Evolutionary conservation across 1,284 basidiomycete genomes (phyloP), one percentile per base, ranked within the genome.

Genomic region (Termitomyces sp.): DNA sequence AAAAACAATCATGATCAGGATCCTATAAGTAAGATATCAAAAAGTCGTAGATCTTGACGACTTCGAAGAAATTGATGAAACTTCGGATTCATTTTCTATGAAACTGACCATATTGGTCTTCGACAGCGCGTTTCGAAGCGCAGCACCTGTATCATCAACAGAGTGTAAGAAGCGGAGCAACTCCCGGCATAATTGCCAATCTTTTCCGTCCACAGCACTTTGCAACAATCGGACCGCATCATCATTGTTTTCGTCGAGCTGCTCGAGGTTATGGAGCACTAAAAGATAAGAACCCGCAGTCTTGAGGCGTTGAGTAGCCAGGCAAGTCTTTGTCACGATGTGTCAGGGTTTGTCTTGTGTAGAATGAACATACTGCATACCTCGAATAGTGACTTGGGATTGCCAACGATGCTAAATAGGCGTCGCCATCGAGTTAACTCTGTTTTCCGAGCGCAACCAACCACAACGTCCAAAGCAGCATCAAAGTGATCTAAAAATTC

Each of bases 401-500:
- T 87, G 1, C 97, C 97, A 4, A 97, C 94, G 14, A 91, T 79
- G 52, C 84, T 84, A 66, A 99, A 99, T 21, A 99, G 72, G 54
- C 86, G 80, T 33, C 79, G 80, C 97, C 97, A 99, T 43, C 91
- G 75, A 5, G 91, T 87, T 62, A 96, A 83, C 69, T 99, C 97
- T 3, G 94, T 99, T 74, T 99, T 99, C 45, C 97, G 79, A 7
- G 97, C 97, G 64, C 96, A 98, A 5, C 91, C 87, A 7, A 98
- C 96, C 1, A 99, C 91, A 4, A 99, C 94, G 56, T 97, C 91
- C 49, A 98, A 73, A 3, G 89, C 82, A 49, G 83, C 86, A 54
- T 93, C 88, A 66, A 98, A 99, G 67, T 98, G 85, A 65, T 99
- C 96, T 59, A 99, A 72, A 64, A 99, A 99, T 57, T 91, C 88